Percentiles rank a stretch among this genome's conserved stretches.
phyloP scores from a whole-genome alignment of 257 asterid genomes.

The Solanum raphanifolium region DNA sequence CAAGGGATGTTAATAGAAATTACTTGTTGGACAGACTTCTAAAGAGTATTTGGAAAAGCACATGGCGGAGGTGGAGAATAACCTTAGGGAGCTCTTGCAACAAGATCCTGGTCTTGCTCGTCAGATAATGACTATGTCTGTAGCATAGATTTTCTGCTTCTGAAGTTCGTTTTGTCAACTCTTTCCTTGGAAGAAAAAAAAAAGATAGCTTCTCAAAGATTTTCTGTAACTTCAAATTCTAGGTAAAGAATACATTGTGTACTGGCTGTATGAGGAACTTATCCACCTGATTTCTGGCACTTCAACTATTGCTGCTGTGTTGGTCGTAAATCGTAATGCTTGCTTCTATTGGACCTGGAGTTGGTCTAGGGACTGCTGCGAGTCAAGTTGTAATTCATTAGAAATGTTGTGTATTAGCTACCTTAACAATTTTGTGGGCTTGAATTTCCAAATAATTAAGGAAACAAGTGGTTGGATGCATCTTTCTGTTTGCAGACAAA shows the following conservation, averaged over 20 bases:
- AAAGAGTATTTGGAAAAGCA: conserved; percentile 86
- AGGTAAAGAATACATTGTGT: background rate
- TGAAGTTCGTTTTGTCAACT: background rate
- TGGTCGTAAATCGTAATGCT: background rate
- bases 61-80: conserved; percentile 67
- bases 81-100: conserved; percentile 73
- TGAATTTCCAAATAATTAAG: background rate
- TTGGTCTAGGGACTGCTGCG: background rate
- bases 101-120: conserved; percentile 92
- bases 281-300: background rate
- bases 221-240: background rate
- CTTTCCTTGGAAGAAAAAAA: background rate
- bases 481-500: background rate
- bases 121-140: conserved; percentile 91
- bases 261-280: background rate
- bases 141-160: conserved; percentile 5
- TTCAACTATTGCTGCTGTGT: background rate
- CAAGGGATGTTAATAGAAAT: background rate
- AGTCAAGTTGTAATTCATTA: background rate
- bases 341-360: conserved; percentile 5
- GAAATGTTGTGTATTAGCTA: background rate
- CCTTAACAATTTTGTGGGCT: background rate
- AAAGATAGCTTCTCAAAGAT: background rate
- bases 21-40: conserved; percentile 45
- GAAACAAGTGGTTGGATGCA: background rate